Evolutionary conservation across 2,329 filamentous ascomycete species (phyloP).

Genomic region (Neofusicoccum laricinum): DNA sequence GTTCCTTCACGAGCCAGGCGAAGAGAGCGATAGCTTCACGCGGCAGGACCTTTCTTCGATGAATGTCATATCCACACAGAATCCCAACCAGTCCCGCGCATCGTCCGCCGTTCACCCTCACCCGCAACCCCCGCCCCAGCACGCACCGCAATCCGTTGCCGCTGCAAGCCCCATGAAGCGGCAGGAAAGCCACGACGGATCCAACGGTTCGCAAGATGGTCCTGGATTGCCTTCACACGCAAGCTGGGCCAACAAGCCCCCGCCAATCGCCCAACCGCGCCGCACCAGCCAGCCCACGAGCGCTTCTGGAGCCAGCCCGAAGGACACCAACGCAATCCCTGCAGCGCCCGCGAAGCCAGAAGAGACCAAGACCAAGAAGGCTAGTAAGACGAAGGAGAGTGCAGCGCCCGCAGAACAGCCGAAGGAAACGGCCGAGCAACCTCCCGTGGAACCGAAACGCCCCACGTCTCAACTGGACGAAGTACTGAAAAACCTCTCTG

Average conservation of each 20-base stretch:
- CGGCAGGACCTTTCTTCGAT: constrained; percentile 91
- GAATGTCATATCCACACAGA: constrained; percentile 80
- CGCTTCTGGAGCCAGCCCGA: constrained; percentile 77
- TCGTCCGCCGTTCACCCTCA: constrained; percentile 48
- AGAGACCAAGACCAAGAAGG: constrained; percentile 24
- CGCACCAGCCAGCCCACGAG: constrained; percentile 78
- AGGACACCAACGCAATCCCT: constrained; percentile 50
- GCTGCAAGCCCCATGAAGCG: constrained; percentile 63
- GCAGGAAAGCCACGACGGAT: constrained; percentile 74
- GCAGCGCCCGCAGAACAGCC: constrained; percentile 21
- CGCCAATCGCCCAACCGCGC: constrained; percentile 61
- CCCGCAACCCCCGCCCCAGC: constrained; percentile 45
- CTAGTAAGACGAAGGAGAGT: constrained; percentile 27
- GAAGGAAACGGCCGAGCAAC: constrained; percentile 18
- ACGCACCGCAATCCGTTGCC: constrained; percentile 49
- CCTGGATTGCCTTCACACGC: constrained; percentile 91
- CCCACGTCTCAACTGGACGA: constrained; percentile 28
- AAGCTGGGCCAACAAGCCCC: constrained; percentile 80
- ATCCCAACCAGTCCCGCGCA: constrained; percentile 59
- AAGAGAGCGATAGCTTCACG: constrained; percentile 95
- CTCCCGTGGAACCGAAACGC: constrained; percentile 1
- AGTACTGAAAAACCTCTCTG: constrained; percentile 39
- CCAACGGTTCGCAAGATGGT: constrained; percentile 64
- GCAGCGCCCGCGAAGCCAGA: constrained; percentile 29
- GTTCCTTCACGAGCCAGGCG: constrained; percentile 97